Evolutionary conservation across 2,329 filamentous ascomycete species (phyloP), one percentile per base, ranked within the genome.

Genomic region (Epichloe coenophiala): DNA sequence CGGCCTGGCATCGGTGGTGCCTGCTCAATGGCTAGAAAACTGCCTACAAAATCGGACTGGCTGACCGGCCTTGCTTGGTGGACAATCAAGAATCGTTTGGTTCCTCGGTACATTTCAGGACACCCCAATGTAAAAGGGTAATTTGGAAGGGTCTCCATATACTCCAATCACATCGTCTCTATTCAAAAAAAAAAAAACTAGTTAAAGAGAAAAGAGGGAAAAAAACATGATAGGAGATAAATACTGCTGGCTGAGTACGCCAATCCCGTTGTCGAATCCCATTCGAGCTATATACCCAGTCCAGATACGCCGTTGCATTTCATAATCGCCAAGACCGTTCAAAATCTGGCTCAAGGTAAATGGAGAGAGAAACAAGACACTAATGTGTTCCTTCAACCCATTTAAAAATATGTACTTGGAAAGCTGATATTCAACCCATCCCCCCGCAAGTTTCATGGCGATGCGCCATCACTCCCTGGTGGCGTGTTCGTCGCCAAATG

Each of bases 401-500:
- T 44, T 8, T 5, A 31, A 9, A 47, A 47, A 37, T 51, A 49
- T 51, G 17, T 51, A 51, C 41, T 41, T 43, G 27, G 42, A 36
- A 33, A 40, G 33, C 13, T 45, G n/a, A 11, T 9, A 35, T 7
- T 35, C 13, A 35, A 42, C 8, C 6, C n/a, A 5, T 17, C 9
- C 12, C 40, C 21, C 2, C 42, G 19, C 7, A 5, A 21, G 7
- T 37, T 33, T 11, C 13, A 33, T 19, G 15, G 45, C 37, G 4
- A 9, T 19, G 8, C 33, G 31, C 23, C 48, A 56, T 64, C 59
- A 71, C 55, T 77, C 75, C 70, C 70, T 72, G 33, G 77, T 74
- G 48, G 76, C 78, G 57, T 81, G 71, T 58, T 78, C 74, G 55
- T 81, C 78, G 19, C 75, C 72, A 58, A 81, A 81, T 1, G 76